These are phyloP conservation scores for Podaxis mareebaensis DNA, from an alignment of 768 basidiomycete genomes.

Conservation along the genomic window DNA sequence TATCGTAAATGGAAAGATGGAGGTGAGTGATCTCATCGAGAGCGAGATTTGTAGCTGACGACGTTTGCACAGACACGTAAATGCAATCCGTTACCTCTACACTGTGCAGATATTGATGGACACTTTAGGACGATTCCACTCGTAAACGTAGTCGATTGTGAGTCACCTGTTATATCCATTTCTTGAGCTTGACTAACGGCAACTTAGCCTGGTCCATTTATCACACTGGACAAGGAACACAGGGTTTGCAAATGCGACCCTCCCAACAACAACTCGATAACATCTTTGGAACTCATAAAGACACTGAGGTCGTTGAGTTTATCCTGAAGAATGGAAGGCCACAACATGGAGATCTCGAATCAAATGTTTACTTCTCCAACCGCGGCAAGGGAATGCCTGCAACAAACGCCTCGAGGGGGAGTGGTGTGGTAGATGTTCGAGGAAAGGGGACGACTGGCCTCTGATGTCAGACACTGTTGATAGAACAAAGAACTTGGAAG, in stretches of 20 bases:
- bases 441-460: conserved; percentile 32
- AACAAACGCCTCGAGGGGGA: conserved; percentile 32
- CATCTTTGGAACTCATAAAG: conserved; percentile 64
- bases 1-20: conserved; percentile 79
- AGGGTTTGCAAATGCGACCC: conserved; percentile 71
- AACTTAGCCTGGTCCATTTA: conserved; percentile 68
- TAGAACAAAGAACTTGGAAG: background rate
- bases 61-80: conserved; percentile 62
- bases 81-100: conserved; percentile 20
- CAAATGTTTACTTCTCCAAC: background rate
- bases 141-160: conserved; percentile 81
- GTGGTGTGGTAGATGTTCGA: conserved; percentile 37
- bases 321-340: conserved; percentile 67
- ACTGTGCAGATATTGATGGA: conserved; percentile 17
- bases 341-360: conserved; percentile 44
- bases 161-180: conserved; percentile 25
- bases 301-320: conserved; percentile 57
- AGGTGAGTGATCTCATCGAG: conserved; percentile 48
- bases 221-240: conserved; percentile 69
- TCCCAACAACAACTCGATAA: conserved; percentile 86
- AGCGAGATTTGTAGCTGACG: conserved; percentile 19
- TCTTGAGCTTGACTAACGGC: background rate
- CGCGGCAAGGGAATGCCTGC: background rate
- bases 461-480: background rate
- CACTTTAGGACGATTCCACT: conserved; percentile 62